phyloP scores from a whole-genome alignment of 495 filamentous ascomycete species.

The Podospora sp. region DNA sequence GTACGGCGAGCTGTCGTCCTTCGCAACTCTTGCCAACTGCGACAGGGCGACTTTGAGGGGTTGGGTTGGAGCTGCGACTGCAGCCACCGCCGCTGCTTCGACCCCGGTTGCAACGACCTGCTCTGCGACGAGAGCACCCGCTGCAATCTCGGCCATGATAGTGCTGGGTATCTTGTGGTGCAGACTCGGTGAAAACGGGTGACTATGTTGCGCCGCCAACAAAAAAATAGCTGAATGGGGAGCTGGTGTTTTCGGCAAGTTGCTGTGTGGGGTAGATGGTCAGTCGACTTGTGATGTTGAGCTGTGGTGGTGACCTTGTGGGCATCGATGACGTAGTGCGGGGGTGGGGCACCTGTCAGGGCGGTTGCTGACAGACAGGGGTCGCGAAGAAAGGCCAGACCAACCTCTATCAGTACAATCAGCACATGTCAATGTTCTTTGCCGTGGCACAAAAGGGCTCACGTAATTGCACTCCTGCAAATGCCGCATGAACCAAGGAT shows the following conservation, averaged over 20 bases:
- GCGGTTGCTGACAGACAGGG: background rate
- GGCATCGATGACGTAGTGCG: background rate
- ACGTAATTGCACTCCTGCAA: too few relatives aligned
- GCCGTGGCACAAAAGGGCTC: too few relatives aligned
- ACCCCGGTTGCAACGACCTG: slow-evolving; percentile 47
- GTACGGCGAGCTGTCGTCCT: slow-evolving; percentile 25
- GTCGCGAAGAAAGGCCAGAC: too few relatives aligned
- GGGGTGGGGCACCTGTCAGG: background rate
- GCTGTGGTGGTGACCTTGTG: too few relatives aligned
- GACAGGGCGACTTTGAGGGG: slow-evolving; percentile 47
- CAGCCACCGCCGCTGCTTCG: slow-evolving; percentile 41
- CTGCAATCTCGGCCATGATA: slow-evolving; percentile 45
- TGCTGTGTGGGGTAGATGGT: too few relatives aligned
- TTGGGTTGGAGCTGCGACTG: slow-evolving; percentile 45
- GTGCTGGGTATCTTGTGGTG: background rate
- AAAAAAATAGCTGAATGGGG: background rate
- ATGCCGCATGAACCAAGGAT: too few relatives aligned
- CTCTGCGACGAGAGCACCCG: slow-evolving; percentile 45
- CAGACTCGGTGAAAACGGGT: background rate
- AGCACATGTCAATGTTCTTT: too few relatives aligned
- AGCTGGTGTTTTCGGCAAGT: background rate
- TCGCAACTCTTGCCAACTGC: slow-evolving; percentile 39
- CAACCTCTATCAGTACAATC: too few relatives aligned
- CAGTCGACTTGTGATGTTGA: background rate
- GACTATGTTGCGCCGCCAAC: too few relatives aligned